Percentiles rank a stretch among this genome's conserved stretches.
These are phyloP conservation scores for Bryum argenteum DNA, from an alignment of 225 moss, liverwort and hornwort species.

Conservation along the genomic window DNA sequence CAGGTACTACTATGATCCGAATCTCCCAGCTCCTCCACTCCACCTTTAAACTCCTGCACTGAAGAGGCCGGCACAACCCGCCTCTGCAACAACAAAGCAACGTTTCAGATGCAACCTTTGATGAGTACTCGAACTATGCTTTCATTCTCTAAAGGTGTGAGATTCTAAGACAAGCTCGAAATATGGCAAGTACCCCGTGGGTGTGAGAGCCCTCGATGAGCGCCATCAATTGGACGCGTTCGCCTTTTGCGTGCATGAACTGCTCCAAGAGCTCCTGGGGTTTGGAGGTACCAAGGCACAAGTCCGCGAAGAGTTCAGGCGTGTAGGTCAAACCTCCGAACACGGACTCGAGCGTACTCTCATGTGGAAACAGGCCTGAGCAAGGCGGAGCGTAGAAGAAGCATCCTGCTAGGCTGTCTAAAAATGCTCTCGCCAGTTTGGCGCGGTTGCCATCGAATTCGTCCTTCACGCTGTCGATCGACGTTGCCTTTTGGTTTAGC, in stretches of 20 bases:
- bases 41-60: slow-evolving; percentile 22
- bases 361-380: slow-evolving; percentile 32
- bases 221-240: slow-evolving; percentile 32
- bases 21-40: accelerated
- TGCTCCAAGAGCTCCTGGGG: slow-evolving; percentile 13
- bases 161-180: no score
- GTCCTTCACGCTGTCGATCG: slow-evolving; percentile 11
- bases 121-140: no score
- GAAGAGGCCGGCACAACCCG: slow-evolving; percentile 16
- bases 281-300: slow-evolving; percentile 1
- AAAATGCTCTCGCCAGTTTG: slow-evolving; percentile 15
- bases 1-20: slow-evolving; percentile 29
- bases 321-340: slow-evolving; percentile 42
- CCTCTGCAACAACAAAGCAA: slow-evolving; percentile 15
- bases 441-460: slow-evolving; percentile 19
- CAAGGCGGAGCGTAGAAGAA: slow-evolving; percentile 16
- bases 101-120: no score
- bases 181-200: slow-evolving; percentile 20
- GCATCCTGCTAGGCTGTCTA: slow-evolving; percentile 37
- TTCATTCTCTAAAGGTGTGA: no score
- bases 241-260: slow-evolving; percentile 20
- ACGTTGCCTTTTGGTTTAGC: slow-evolving; percentile 25
- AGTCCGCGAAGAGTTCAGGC: background rate
- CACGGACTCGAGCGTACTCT: slow-evolving; percentile 32
- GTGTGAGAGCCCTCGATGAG: slow-evolving; percentile 37